Conservation (phyloP, 2,329 filamentous ascomycete genomes). For the Paraconiothyrium brasiliense region DNA sequence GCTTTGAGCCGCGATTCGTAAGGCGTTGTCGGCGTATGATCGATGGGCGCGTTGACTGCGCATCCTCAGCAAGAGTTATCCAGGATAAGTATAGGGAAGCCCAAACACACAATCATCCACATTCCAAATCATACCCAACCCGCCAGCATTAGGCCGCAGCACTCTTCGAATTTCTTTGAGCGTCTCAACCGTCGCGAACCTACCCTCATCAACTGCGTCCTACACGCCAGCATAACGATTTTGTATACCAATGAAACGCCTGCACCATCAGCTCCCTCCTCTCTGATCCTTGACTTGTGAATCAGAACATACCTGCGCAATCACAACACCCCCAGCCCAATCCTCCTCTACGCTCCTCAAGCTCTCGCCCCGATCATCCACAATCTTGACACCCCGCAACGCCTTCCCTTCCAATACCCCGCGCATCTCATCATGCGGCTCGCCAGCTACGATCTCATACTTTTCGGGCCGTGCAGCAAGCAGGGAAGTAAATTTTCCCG, state of each 20-base stretch:
- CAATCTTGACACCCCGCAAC: conserved; percentile 63
- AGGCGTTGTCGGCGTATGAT: conserved; percentile 4
- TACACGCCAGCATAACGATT: neutral
- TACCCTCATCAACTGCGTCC: neutral
- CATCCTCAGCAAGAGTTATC: neutral
- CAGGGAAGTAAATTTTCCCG: conserved; percentile 74
- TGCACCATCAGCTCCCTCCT: neutral
- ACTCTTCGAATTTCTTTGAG: conserved; percentile 2
- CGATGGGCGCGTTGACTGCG: conserved; percentile 10
- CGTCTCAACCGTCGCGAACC: conserved; percentile 4
- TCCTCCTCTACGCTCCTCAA: neutral
- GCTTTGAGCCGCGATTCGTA: conserved; percentile 8
- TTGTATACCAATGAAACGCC: conserved; percentile 12
- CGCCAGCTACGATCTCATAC: conserved; percentile 69
- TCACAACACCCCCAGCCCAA: neutral
- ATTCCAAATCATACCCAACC: conserved; percentile 7
- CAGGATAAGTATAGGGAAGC: neutral
- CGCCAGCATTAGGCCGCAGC: neutral
- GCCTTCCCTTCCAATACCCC: conserved; percentile 67
- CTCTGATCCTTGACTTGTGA: neutral
- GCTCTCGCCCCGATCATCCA: conserved; percentile 32
- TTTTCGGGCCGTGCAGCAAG: conserved; percentile 67
- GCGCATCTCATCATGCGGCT: conserved; percentile 74
- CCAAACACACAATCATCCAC: conserved; percentile 9
- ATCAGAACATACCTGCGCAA: conserved; percentile 8